Percentiles rank a stretch among this genome's conserved stretches.
Conservation (phyloP, 2,329 filamentous ascomycete species). For the Paecilomyces sp. region DNA sequence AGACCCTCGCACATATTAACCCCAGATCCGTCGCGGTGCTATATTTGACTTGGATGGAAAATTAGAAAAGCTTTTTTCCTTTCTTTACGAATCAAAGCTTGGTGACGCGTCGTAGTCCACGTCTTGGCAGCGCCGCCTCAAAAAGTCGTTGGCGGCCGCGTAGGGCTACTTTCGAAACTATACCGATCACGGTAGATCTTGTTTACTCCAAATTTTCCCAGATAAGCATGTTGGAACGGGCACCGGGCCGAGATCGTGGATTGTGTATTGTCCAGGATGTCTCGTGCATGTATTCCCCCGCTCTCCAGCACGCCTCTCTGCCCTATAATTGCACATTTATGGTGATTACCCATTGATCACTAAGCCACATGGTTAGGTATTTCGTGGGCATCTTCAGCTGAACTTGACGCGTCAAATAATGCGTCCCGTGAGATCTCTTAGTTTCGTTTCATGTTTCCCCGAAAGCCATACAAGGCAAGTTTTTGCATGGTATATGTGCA, state of each 20-base stretch:
- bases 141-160: background rate
- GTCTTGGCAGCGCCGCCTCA: background rate
- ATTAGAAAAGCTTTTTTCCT: background rate
- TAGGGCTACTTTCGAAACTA: background rate
- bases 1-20: background rate
- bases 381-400: background rate
- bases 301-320: background rate
- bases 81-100: background rate
- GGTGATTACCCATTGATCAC: background rate
- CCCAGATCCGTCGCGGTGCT: background rate
- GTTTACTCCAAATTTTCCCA: background rate
- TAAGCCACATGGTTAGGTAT: background rate
- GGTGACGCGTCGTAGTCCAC: background rate
- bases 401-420: background rate
- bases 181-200: background rate
- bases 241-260: background rate
- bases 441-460: background rate
- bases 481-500: background rate
- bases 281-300: background rate
- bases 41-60: background rate
- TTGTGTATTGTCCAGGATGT: background rate
- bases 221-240: background rate
- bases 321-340: background rate
- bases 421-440: background rate
- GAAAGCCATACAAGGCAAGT: background rate